Conservation (phyloP, 2,329 filamentous ascomycete genomes). For the Claviceps citrina region DNA sequence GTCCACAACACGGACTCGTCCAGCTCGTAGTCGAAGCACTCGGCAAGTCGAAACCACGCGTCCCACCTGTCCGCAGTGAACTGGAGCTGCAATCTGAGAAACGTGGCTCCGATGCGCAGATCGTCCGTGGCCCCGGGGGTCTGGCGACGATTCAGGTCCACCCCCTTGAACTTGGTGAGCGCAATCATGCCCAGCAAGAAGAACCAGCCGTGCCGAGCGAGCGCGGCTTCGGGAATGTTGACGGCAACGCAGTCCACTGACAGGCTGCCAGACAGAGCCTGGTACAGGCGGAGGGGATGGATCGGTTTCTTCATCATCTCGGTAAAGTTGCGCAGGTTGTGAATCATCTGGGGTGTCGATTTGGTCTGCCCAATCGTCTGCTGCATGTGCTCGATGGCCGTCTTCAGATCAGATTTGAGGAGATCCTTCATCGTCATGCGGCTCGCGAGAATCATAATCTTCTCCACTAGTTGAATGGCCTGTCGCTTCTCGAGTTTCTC, state of each 20-base stretch:
- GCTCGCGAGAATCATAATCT: conserved; percentile 65
- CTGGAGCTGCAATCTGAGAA: conserved; percentile 68
- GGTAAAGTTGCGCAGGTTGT: conserved; percentile 72
- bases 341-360: conserved; percentile 62
- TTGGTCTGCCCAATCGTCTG: conserved; percentile 69
- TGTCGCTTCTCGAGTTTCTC: conserved; percentile 69
- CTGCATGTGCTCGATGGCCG: conserved; percentile 85
- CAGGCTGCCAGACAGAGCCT: conserved; percentile 64
- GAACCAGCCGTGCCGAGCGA: conserved; percentile 80
- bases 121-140: conserved; percentile 70
- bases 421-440: conserved; percentile 82
- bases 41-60: conserved; percentile 75
- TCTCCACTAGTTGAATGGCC: conserved; percentile 68
- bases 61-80: conserved; percentile 75
- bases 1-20: conserved; percentile 82
- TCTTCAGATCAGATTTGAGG: conserved; percentile 78
- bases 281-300: conserved; percentile 64
- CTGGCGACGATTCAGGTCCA: conserved; percentile 57
- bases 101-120: conserved; percentile 64
- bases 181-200: conserved; percentile 81
- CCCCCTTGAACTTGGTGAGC: conserved; percentile 64
- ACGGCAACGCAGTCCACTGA: conserved; percentile 58
- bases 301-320: conserved; percentile 72
- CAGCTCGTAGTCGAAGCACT: conserved; percentile 75
- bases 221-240: conserved; percentile 49